Percentiles rank a stretch among this genome's conserved stretches.
Evolutionary conservation across 306 rosid species (phyloP).

Genomic region (Cucurbita ficifolia): DNA sequence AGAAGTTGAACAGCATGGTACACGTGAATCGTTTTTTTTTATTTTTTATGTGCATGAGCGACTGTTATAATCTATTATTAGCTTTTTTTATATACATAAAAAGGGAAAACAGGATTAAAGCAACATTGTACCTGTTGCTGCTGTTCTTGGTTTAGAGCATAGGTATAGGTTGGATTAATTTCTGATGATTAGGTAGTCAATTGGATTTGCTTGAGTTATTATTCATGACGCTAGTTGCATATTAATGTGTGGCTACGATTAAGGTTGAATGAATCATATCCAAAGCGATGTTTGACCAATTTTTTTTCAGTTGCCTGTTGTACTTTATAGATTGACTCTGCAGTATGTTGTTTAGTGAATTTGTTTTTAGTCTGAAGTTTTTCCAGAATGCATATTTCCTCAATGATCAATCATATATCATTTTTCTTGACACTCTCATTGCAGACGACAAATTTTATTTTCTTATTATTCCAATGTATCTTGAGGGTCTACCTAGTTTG

Average conservation of each 20-base stretch:
- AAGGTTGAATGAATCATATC: neutral
- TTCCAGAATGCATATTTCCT: neutral
- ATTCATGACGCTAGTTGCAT: neutral
- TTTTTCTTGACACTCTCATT: neutral
- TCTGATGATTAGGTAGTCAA: neutral
- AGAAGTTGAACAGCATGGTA: constrained; percentile 63
- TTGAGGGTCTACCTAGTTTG: neutral
- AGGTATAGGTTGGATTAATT: neutral
- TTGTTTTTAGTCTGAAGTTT: neutral
- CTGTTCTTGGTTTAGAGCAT: neutral
- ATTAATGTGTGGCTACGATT: neutral
- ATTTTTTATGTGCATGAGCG: neutral
- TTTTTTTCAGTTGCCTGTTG: neutral
- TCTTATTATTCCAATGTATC: neutral
- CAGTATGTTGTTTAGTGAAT: too few species aligned
- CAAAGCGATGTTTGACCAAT: neutral
- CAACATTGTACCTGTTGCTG: neutral
- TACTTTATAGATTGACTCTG: neutral
- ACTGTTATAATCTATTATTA: neutral
- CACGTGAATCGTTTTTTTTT: neutral
- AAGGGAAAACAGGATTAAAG: neutral
- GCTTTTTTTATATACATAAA: neutral
- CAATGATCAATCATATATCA: neutral
- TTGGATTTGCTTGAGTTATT: neutral
- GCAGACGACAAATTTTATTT: neutral